Base-by-base conservation (phyloP, 106 monocot species). In the Triglochin maritima region DNA sequence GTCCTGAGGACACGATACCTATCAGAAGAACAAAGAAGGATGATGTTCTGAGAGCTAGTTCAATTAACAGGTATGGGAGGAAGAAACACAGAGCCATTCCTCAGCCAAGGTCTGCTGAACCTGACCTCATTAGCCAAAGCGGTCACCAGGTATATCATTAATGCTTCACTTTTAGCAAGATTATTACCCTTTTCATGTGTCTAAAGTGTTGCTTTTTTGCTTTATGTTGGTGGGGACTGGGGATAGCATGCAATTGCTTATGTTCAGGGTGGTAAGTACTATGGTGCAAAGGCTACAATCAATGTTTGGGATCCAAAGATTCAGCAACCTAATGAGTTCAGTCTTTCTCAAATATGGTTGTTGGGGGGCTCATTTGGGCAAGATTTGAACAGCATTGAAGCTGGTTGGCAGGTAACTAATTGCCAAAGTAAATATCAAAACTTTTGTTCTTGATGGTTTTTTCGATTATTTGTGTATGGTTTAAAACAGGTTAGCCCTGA, bases 351-450 rank as follows among this genome's bases (percentile, higher is more conserved):
- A 55, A 56, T 85, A 9, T 81, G 81, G 81, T 76, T 85, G 16
- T 62, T 81, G 6, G 75, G 78, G 9, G 81, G 85, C 8, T 72
- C 78, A 81, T 79, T 46, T 73, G 76, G 76, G 76, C 72, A 85
- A 68, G 89, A 95, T 57, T 85, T 90, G 63, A 95, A 95, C 66
- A 95, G 89, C 77, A 95, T 95, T 75, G 94, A 90, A 87, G 94
- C 94, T 56, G 94, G 94, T 5, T 95, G 94, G 94, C 94, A 90
- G 83, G 94, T 90, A 54, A 41, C 15, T 71, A 77, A 62, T 84
- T 67, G 84, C 50, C 42, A 53, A 49, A 47, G 13, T 47, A 3
- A 63, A 59, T 53, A 53, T 29, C 29, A 29, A 29, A 29, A 29
- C 29, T 29, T 29, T 29, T 29, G 29, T 29, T 29, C 29, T 29